Evolutionary conservation across 257 asterid genomes (phyloP), one percentile per base, ranked within the genome.

Genomic region (Jacaranda mimosifolia): DNA sequence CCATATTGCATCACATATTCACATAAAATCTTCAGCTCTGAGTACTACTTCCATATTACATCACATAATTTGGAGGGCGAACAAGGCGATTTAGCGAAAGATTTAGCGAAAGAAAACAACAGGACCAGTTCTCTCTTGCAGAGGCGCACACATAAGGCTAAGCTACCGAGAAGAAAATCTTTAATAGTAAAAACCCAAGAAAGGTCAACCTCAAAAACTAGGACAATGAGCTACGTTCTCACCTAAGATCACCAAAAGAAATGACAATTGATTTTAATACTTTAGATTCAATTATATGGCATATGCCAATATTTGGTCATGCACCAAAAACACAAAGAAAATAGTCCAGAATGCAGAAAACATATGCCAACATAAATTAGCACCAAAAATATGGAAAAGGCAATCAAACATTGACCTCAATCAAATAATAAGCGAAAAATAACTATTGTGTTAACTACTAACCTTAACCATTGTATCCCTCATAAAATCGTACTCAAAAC

Each of bases 381-480:
- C 55, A 60, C 52, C 40, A 68, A 68, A 43, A 67, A 72, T 45
- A 45, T 46, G 49, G 40, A 21, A 4, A 56, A 32, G 19, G 14
- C 15, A 21, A 70, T 49, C 65, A 70, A 52, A 48, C 48, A 49
- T 52, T 42, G 39, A 51, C 76, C 74, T 42, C 46, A 49, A 65
- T 26, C 64, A 56, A 76, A 38, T 26, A 57, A 73, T 38, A 77
- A 26, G 42, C 48, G 36, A 58, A 70, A 62, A 51, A 73, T 60
- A 15, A 51, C 51, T 43, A 70, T 72, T 18, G 46, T 8, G 60
- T 66, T 65, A 8, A 21, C 56, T 7, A 77, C 98, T 82, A 70
- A 95, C 99, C 99, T 95, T 95, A 71, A 95, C 97, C 98, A 93
- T 95, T 11, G 98, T 89, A 82, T 93, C 98, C 74, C 97, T 87